Percentiles rank a stretch among this genome's conserved stretches.
These are phyloP conservation scores for Vicia sativa DNA, from an alignment of 306 rosid genomes.

Conservation along the genomic window DNA sequence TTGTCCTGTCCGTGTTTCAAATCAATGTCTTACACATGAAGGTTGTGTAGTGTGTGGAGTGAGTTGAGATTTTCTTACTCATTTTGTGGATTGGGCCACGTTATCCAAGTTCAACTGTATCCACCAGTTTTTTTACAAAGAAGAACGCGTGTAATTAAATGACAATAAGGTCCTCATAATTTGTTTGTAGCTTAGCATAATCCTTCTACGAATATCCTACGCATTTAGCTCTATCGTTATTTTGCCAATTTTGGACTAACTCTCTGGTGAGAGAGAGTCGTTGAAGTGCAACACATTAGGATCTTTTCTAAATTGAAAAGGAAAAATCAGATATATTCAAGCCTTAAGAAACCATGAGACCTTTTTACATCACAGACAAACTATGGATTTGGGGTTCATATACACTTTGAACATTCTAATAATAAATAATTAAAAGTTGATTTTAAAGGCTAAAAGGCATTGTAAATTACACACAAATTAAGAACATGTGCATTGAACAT, in stretches of 20 bases:
- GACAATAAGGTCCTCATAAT: slow-evolving; percentile 26
- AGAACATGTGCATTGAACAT: too few relatives aligned
- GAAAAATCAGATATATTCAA: too few relatives aligned
- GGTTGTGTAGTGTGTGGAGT: slow-evolving; percentile 26
- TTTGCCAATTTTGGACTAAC: not conserved
- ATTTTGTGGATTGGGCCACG: slow-evolving; percentile 39
- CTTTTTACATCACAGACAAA: too few relatives aligned
- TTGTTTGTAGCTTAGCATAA: not conserved
- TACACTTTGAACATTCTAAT: too few relatives aligned
- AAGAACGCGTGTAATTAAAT: slow-evolving; percentile 3
- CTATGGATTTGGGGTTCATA: too few relatives aligned
- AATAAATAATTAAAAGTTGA: too few relatives aligned
- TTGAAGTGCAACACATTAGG: too few relatives aligned
- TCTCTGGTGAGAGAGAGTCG: not conserved
- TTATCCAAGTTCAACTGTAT: slow-evolving; percentile 45
- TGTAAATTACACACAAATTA: too few relatives aligned
- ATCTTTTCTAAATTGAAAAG: too few relatives aligned
- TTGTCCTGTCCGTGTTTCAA: slow-evolving; percentile 16
- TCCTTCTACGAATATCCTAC: slow-evolving; percentile 35
- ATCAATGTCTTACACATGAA: slow-evolving; percentile 29
- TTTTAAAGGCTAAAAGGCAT: too few relatives aligned
- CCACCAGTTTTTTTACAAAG: slow-evolving; percentile 41
- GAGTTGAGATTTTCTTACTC: slow-evolving; percentile 4
- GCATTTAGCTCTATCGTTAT: not conserved
- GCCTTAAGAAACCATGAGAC: too few relatives aligned